Evolutionary conservation across 768 basidiomycete genomes (phyloP), one percentile per base, ranked within the genome.

Genomic region (Boletus fagicola): DNA sequence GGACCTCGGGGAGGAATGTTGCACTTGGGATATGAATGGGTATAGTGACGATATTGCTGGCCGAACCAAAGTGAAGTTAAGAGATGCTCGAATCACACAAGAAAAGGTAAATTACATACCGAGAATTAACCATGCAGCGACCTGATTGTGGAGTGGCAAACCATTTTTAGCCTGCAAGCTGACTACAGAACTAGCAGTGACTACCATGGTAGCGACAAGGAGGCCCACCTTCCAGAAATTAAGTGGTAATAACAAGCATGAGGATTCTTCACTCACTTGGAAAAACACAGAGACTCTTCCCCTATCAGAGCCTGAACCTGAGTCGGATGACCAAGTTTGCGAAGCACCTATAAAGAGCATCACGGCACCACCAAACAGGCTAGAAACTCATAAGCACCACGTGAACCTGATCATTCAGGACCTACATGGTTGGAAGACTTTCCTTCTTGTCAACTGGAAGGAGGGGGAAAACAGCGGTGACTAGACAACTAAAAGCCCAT

Each of bases 401-500:
- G 16, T 16, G 45, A 46, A 13, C 4, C 13, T 13, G 30, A 47
- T 39, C 18, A n/a, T 11, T n/a, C 13, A 7, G 45, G 9, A 75
- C 84, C 66, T 54, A 91, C 92, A 93, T 85, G 4, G 77, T 65
- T 1, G 64, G 26, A 22, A 87, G 56, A 58, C 75, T 84, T 71
- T 93, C 92, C 24, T 75, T 72, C 66, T 90, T 88, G 56, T 92
- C 84, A 3, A 92, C 88, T 9, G 82, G 74, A 28, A 92, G 77
- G 28, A 89, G 67, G 0, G 91, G 90, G 64, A 93, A 94, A 3
- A 90, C 62, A 0, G 80, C 81, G 0, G 81, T 82, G n/a, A 75
- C 60, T 1, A 83, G 60, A 66, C 86, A 90, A 7, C 77, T 75
- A 16, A 65, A 20, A 2, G 67, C 63, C 87, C 88, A 92, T 1